Conservation (phyloP, 495 filamentous ascomycete species). For the Hyaloscypha bicolor region DNA sequence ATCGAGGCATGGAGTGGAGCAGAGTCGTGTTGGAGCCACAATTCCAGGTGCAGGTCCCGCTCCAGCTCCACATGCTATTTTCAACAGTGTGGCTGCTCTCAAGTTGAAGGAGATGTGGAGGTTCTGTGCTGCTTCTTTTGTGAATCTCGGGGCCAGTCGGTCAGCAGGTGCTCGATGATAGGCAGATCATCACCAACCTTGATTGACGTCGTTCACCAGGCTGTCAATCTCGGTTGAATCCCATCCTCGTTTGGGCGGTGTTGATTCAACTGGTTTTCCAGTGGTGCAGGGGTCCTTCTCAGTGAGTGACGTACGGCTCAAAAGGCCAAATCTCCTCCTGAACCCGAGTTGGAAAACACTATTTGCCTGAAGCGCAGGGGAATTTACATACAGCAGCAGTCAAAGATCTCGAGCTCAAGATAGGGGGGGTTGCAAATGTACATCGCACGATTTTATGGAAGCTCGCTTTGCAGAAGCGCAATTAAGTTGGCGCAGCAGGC, state of each 20-base stretch:
- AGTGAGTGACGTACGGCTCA: not conserved
- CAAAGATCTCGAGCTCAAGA: not conserved
- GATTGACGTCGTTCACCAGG: not conserved
- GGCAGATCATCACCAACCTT: not conserved
- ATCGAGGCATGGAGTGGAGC: not conserved
- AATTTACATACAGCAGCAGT: not conserved
- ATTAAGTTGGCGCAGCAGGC: not conserved
- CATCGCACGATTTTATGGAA: not conserved
- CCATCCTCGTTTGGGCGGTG: not conserved
- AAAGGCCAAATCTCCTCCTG: not conserved
- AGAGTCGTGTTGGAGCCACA: not conserved
- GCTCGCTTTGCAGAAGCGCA: not conserved
- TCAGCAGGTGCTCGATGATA: not conserved
- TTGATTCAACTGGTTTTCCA: not conserved
- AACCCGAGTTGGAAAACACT: not conserved
- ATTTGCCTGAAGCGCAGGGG: not conserved
- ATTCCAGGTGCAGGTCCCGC: not conserved
- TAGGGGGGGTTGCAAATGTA: not conserved
- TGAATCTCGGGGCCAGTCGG: not conserved
- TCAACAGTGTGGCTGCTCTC: not conserved
- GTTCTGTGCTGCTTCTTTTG: not conserved
- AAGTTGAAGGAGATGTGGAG: not conserved
- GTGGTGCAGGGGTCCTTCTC: not conserved
- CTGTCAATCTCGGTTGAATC: not conserved
- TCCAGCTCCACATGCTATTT: not conserved